phyloP scores from a whole-genome alignment of 208 protist species.

The Trypanosomatidae sp. region DNA sequence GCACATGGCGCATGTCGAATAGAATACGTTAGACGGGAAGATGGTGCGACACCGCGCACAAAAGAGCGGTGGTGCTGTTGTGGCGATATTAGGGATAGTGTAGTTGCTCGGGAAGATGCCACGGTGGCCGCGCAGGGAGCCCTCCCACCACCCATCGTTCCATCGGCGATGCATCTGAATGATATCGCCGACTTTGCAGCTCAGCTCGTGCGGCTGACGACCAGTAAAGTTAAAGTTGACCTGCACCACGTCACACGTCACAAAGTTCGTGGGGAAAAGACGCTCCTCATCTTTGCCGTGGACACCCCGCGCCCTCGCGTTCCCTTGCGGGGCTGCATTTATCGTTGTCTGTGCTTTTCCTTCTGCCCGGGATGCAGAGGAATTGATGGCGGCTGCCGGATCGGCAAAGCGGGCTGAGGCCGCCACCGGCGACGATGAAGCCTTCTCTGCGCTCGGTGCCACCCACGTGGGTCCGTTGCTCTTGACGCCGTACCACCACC shows the following conservation, averaged over 20 bases:
- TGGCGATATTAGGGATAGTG: slow-evolving; percentile 67
- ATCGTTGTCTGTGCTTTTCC: neutral
- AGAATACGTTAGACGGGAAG: slow-evolving; percentile 17
- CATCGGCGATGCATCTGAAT: slow-evolving; percentile 75
- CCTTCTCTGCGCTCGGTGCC: neutral
- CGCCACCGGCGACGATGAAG: neutral
- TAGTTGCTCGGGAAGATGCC: slow-evolving; percentile 90
- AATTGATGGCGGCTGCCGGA: neutral
- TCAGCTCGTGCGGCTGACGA: slow-evolving; percentile 46
- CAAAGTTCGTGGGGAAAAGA: slow-evolving; percentile 74
- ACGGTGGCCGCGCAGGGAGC: slow-evolving; percentile 48
- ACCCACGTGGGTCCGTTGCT: slow-evolving; percentile 18
- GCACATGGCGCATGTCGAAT: slow-evolving; percentile 36
- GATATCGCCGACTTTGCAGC: slow-evolving; percentile 48
- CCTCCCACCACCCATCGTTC: slow-evolving; percentile 92
- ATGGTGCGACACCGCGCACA: slow-evolving; percentile 61
- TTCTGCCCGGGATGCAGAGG: neutral
- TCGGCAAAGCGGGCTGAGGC: slow-evolving; percentile 14
- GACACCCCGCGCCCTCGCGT: neutral
- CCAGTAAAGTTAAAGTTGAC: slow-evolving; percentile 54
- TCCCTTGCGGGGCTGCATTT: neutral
- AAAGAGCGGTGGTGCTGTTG: slow-evolving; percentile 59
- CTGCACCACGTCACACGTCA: slow-evolving; percentile 71
- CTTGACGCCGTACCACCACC: slow-evolving; percentile 80
- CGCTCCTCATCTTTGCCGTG: slow-evolving; percentile 12